Conservation (phyloP, 257 asterid species). For the Nicotiana sylvestris region DNA sequence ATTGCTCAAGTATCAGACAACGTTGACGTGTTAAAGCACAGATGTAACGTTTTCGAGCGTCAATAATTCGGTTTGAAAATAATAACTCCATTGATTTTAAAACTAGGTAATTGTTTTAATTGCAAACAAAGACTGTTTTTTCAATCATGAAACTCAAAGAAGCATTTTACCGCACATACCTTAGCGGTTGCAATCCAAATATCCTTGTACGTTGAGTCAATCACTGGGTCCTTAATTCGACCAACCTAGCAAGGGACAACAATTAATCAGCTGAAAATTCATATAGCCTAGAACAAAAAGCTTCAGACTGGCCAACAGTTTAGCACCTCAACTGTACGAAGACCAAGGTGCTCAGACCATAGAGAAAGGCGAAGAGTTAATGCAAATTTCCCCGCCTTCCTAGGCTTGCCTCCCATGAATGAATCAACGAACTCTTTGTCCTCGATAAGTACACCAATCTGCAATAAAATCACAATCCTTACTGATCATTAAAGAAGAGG, state of each 20-base stretch:
- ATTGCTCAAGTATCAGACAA: background rate
- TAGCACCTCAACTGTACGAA: slow-evolving; percentile 64
- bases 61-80: background rate
- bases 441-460: slow-evolving; percentile 87
- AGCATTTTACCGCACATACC: slow-evolving; percentile 39
- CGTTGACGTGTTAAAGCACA: background rate
- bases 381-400: slow-evolving; percentile 90
- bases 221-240: slow-evolving; percentile 74
- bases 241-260: slow-evolving; percentile 36
- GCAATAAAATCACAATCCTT: slow-evolving; percentile 24
- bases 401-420: slow-evolving; percentile 70
- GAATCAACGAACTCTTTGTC: slow-evolving; percentile 86
- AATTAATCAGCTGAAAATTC: slow-evolving; percentile 4
- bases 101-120: background rate
- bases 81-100: background rate
- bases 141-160: slow-evolving; percentile 9
- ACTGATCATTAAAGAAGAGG: background rate
- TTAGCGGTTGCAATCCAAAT: slow-evolving; percentile 96
- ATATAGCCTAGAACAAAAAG: background rate
- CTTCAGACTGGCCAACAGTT: slow-evolving; percentile 7
- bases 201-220: slow-evolving; percentile 80
- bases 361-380: slow-evolving; percentile 78
- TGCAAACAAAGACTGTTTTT: background rate
- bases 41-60: background rate
- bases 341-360: slow-evolving; percentile 98